These are phyloP conservation scores for Zygosaccharomyces sapae DNA, from an alignment of 1,139 yeast genomes.

Conservation along the genomic window DNA sequence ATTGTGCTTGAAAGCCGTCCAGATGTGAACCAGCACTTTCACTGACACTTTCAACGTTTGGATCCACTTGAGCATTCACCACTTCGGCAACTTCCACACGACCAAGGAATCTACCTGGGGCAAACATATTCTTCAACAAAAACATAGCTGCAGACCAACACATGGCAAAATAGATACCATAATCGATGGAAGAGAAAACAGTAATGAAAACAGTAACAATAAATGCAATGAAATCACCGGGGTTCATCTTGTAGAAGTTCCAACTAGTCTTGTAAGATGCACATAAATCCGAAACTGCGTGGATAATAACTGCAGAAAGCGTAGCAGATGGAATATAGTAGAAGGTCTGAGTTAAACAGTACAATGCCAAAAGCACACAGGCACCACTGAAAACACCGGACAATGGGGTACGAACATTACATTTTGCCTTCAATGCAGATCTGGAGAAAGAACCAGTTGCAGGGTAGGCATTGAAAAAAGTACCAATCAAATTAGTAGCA, in stretches of 20 bases:
- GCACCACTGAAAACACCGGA: slow-evolving; percentile 90
- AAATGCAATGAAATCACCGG: slow-evolving; percentile 74
- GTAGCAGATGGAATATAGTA: slow-evolving; percentile 89
- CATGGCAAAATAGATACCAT: slow-evolving; percentile 86
- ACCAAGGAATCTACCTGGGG: slow-evolving; percentile 81
- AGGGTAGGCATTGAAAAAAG: slow-evolving; percentile 90
- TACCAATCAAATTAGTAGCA: slow-evolving; percentile 82
- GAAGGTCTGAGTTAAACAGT: slow-evolving; percentile 77
- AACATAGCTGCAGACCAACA: slow-evolving; percentile 76
- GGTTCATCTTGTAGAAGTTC: slow-evolving; percentile 71
- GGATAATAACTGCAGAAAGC: slow-evolving; percentile 81
- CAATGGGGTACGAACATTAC: slow-evolving; percentile 92
- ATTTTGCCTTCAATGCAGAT: slow-evolving; percentile 88
- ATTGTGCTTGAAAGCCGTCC: slow-evolving; percentile 13
- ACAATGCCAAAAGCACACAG: slow-evolving; percentile 81
- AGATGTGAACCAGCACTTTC: slow-evolving; percentile 19
- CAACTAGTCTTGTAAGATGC: slow-evolving; percentile 69
- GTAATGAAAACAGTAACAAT: slow-evolving; percentile 72
- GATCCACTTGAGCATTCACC: slow-evolving; percentile 49
- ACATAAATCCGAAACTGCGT: slow-evolving; percentile 85
- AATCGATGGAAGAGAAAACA: slow-evolving; percentile 76
- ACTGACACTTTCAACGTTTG: slow-evolving; percentile 13
- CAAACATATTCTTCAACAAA: slow-evolving; percentile 71
- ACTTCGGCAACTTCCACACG: slow-evolving; percentile 66
- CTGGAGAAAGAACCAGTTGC: slow-evolving; percentile 95